These are phyloP conservation scores for Entomortierella lignicola DNA, from an alignment of 192 early-diverging fungal species.

Conservation along the genomic window DNA sequence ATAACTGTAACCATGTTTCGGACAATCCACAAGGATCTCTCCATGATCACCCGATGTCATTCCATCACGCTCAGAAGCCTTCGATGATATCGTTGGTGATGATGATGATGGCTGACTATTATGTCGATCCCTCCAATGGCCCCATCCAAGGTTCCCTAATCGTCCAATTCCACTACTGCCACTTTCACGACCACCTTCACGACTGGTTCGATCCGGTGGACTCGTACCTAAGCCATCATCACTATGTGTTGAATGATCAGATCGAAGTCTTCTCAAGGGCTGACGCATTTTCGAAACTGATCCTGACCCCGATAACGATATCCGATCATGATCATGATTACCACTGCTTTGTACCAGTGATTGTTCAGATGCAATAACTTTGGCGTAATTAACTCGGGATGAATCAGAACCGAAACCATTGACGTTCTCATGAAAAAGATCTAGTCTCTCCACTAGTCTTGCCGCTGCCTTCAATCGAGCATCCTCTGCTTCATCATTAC, in stretches of 20 bases:
- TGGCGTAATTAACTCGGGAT: slow-evolving; percentile 22
- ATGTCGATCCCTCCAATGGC: slow-evolving; percentile 35
- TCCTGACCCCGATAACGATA: not conserved
- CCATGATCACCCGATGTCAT: slow-evolving; percentile 12
- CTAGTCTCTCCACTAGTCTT: slow-evolving; percentile 18
- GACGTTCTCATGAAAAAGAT: slow-evolving; percentile 34
- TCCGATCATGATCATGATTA: not conserved
- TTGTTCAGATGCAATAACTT: not conserved
- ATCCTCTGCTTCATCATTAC: slow-evolving; percentile 13
- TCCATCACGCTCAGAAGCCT: slow-evolving; percentile 6
- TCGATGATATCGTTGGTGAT: too few relatives aligned
- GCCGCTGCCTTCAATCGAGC: not conserved
- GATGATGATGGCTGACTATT: slow-evolving; percentile 21
- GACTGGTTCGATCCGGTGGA: slow-evolving; percentile 12
- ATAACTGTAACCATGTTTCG: not conserved
- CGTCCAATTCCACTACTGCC: too few relatives aligned
- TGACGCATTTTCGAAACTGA: not conserved
- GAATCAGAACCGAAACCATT: slow-evolving; percentile 29
- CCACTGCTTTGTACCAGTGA: not conserved
- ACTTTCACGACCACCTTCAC: slow-evolving; percentile 8
- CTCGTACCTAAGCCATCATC: slow-evolving; percentile 9
- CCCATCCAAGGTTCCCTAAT: slow-evolving; percentile 27
- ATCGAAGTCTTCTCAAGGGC: slow-evolving; percentile 14
- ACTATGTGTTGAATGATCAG: slow-evolving; percentile 21
- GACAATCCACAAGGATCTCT: slow-evolving; percentile 17